phyloP scores from a whole-genome alignment of 371 early-diverging fungal species.

The Zychaea mexicana region DNA sequence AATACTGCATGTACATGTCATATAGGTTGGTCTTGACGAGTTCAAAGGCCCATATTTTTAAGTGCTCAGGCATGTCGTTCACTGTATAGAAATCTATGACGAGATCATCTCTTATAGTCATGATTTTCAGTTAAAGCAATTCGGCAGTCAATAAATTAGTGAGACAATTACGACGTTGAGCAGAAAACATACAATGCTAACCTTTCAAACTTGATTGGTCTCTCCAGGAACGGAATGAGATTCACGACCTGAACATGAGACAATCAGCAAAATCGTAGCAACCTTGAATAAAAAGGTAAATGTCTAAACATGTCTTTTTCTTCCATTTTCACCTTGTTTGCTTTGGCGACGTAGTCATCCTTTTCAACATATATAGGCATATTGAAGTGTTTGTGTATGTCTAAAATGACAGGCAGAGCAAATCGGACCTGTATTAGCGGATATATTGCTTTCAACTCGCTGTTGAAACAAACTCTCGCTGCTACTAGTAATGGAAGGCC shows the following conservation, averaged over 20 bases:
- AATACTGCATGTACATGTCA: slow-evolving; percentile 48
- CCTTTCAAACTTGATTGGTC: slow-evolving; percentile 31
- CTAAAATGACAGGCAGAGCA: neutral
- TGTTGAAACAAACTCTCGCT: too few species aligned
- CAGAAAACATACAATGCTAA: slow-evolving; percentile 1
- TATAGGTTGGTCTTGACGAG: slow-evolving; percentile 59
- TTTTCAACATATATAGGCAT: neutral
- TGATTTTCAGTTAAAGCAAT: neutral
- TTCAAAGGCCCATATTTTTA: slow-evolving; percentile 48
- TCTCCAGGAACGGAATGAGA: slow-evolving; percentile 29
- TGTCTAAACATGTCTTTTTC: neutral
- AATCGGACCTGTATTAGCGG: neutral
- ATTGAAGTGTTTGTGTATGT: too few species aligned
- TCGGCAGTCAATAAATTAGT: neutral
- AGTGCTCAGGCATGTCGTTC: slow-evolving; percentile 36
- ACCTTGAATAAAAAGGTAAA: neutral
- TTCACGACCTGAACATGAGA: slow-evolving; percentile 21
- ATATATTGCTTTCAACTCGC: too few species aligned
- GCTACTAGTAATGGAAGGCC: too few species aligned
- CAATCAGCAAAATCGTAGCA: neutral
- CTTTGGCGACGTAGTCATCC: slow-evolving; percentile 15
- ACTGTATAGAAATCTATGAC: slow-evolving; percentile 48
- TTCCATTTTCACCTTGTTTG: slow-evolving; percentile 18
- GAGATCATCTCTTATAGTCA: slow-evolving; percentile 24
- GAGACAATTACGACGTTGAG: too few species aligned